Base-by-base conservation (phyloP, 495 filamentous ascomycete species). In the Haplographium delicatum region DNA sequence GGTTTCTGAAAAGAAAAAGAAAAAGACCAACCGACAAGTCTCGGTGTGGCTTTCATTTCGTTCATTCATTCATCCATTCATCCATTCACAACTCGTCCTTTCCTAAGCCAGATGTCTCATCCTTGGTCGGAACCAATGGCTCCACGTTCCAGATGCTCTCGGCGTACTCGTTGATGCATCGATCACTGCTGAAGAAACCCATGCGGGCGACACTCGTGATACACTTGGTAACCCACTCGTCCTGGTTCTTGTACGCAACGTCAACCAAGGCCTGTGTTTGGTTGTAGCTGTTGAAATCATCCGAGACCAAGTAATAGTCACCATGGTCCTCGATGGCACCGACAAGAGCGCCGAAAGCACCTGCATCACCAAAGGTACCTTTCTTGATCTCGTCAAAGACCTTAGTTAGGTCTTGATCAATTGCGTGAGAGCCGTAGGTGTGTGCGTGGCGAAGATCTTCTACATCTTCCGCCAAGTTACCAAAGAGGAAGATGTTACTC, bases 151-250 rank as follows among this genome's bases (percentile, higher is more conserved):
- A 98, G 62, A 98, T 96, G 42, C 74, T 83, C 67, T 98, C 91
- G 10, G 93, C 91, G 69, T 98, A 98, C 78, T 98, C 94, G 60
- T 89, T 86, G 57, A 96, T 96, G 65, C 94, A 95, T n/a, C 93
- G 76, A 66, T 98, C 93, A 43, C 85, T 88, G 44, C 81, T 89
- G 72, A 98, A 98, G 78, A 97, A 97, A 9, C 93, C 93, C 93
- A 98, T 97, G 15, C 89, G 72, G 10, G 85, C 80, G 2, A 97
- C 93, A 41, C 83, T 87, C 28, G 78, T 84, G 59, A 98, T 96
- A 52, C 77, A 84, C 78, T 95, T 96, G 26, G 76, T 82, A 27
- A 91, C 68, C 93, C 93, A 98, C 59, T 84, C 86, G 47, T 95
- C 89, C 67, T 91, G 84, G 64, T 97, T 81, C 65, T 77, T 78